Evolutionary conservation across 1,284 basidiomycete species (phyloP).

Genomic region (Austroboletus novae-zelandiae): DNA sequence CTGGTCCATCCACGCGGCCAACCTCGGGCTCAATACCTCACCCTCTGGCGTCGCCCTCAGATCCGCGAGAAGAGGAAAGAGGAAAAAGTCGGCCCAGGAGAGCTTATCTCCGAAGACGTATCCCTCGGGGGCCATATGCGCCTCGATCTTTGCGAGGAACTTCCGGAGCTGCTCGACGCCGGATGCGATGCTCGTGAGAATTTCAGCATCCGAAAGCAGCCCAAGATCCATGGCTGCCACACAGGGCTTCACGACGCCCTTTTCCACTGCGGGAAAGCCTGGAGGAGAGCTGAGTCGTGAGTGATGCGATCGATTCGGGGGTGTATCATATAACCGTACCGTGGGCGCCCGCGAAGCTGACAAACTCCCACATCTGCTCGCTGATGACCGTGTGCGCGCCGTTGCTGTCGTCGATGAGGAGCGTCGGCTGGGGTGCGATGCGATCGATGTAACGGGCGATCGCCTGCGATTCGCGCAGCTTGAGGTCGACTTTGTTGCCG

Average conservation of each 20-base stretch:
- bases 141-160: conserved; percentile 21
- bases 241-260: conserved; percentile 33
- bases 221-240: conserved; percentile 27
- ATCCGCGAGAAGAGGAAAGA: conserved; percentile 32
- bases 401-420: conserved; percentile 18
- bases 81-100: conserved; percentile 34
- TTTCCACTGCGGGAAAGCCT: conserved; percentile 32
- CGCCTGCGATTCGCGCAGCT: conserved; percentile 28
- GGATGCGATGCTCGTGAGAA: conserved; percentile 17
- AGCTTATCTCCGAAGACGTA: conserved; percentile 28
- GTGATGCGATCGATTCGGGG: no score
- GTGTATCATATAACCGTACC: conserved; percentile 14
- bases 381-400: conserved; percentile 20
- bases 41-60: conserved; percentile 27
- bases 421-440: conserved; percentile 25
- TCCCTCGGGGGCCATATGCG: conserved; percentile 25
- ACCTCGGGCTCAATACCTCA: conserved; percentile 21
- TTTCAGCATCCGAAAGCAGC: conserved; percentile 20
- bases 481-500: conserved; percentile 24
- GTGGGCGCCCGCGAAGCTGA: conserved; percentile 23
- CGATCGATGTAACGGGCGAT: conserved; percentile 31
- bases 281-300: background rate
- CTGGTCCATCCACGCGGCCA: conserved; percentile 26
- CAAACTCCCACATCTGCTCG: conserved; percentile 36
- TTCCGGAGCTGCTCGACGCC: conserved; percentile 21